Percentiles rank a stretch among this genome's conserved stretches.
These are phyloP conservation scores for Isatis tinctoria DNA, from an alignment of 345 rosid species.

Conservation along the genomic window DNA sequence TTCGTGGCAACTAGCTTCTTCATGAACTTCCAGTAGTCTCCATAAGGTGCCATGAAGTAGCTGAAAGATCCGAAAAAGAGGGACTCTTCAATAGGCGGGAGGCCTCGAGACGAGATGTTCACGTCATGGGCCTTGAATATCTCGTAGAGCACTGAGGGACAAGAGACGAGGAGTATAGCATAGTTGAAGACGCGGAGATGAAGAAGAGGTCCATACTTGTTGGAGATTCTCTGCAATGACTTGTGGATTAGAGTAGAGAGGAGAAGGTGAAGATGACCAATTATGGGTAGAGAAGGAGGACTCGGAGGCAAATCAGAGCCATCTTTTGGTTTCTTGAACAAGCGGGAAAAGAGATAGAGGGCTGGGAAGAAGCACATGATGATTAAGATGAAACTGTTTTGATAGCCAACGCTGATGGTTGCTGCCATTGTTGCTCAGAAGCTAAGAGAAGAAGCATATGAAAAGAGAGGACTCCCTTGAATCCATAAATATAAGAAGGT, in stretches of 20 bases:
- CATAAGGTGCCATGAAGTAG: too few species aligned
- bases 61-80: too few species aligned
- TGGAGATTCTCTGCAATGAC: background rate
- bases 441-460: too few species aligned
- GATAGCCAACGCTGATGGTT: background rate
- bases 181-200: background rate
- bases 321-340: conserved; percentile 5
- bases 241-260: background rate
- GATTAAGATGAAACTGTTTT: background rate
- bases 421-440: background rate
- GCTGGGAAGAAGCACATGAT: background rate
- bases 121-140: too few species aligned
- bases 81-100: too few species aligned
- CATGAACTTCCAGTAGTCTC: too few species aligned
- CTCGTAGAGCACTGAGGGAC: too few species aligned
- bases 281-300: conserved; percentile 6
- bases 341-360: background rate
- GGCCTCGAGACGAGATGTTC: too few species aligned
- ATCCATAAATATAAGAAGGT: too few species aligned
- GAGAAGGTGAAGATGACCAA: conserved; percentile 7
- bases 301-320: background rate
- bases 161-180: too few species aligned
- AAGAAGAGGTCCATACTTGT: conserved; percentile 13
- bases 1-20: too few species aligned
- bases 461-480: too few species aligned